Conservation (phyloP, 345 rosid genomes). For the Gossypium anomalum region DNA sequence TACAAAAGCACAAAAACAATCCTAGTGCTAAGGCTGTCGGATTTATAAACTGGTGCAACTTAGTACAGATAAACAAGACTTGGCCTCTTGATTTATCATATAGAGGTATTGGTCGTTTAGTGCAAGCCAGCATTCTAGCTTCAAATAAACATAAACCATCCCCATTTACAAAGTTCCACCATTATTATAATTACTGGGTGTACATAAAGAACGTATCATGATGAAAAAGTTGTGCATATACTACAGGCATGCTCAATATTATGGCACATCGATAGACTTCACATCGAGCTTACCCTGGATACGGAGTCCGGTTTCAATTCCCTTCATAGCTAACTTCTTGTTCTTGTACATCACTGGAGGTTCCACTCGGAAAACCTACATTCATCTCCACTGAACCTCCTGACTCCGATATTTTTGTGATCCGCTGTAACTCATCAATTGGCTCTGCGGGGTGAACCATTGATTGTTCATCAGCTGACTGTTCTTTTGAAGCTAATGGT, state of each 20-base stretch:
- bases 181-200: neutral
- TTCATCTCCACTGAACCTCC: conserved; percentile 39
- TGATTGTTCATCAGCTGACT: conserved; percentile 40
- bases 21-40: too few relatives aligned
- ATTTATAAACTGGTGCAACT: neutral
- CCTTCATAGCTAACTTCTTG: conserved; percentile 35
- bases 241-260: neutral
- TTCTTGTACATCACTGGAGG: conserved; percentile 52
- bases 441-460: conserved; percentile 26
- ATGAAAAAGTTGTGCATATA: neutral
- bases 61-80: neutral
- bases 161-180: too few relatives aligned
- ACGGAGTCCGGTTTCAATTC: conserved; percentile 23
- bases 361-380: conserved; percentile 35
- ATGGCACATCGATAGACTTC: neutral
- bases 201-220: neutral
- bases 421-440: conserved; percentile 62
- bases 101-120: neutral
- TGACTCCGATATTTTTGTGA: conserved; percentile 66
- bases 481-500: conserved; percentile 40
- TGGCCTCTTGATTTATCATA: neutral
- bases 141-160: too few relatives aligned
- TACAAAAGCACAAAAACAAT: too few relatives aligned
- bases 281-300: conserved; percentile 1
- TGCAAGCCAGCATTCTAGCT: too few relatives aligned